Conservation (phyloP, 768 basidiomycete genomes). For the Suillus alpinus region DNA sequence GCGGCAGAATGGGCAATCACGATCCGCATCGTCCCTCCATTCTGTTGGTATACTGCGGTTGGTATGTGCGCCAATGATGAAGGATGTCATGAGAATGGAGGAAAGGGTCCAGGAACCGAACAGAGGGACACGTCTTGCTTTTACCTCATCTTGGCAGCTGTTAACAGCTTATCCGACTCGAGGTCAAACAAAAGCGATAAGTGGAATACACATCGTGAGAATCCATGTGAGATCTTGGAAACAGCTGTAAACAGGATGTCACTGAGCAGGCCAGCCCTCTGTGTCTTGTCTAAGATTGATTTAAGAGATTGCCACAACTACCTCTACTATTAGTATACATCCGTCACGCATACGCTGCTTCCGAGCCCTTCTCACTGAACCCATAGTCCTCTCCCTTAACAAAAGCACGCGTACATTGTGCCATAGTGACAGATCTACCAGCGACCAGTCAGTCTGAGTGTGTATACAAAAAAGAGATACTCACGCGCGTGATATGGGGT, state of each 20-base stretch:
- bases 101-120: neutral
- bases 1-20: slow-evolving; percentile 60
- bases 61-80: slow-evolving; percentile 64
- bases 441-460: neutral
- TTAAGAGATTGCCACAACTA: neutral
- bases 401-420: slow-evolving; percentile 86
- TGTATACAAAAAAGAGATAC: slow-evolving; percentile 33
- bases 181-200: neutral
- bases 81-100: slow-evolving; percentile 56
- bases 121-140: neutral
- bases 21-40: slow-evolving; percentile 43
- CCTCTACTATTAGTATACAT: slow-evolving; percentile 5
- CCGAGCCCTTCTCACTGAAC: slow-evolving; percentile 45
- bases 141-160: neutral
- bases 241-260: neutral
- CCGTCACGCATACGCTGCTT: slow-evolving; percentile 44
- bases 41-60: slow-evolving; percentile 41
- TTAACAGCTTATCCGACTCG: neutral
- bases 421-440: slow-evolving; percentile 89
- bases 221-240: neutral
- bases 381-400: slow-evolving; percentile 70
- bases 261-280: too few relatives aligned
- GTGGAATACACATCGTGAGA: neutral
- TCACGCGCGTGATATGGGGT: slow-evolving; percentile 89
- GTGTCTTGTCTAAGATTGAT: neutral